Evolutionary conservation across 352 stramenopile species (phyloP).

Genomic region (Phytophthora pini): DNA sequence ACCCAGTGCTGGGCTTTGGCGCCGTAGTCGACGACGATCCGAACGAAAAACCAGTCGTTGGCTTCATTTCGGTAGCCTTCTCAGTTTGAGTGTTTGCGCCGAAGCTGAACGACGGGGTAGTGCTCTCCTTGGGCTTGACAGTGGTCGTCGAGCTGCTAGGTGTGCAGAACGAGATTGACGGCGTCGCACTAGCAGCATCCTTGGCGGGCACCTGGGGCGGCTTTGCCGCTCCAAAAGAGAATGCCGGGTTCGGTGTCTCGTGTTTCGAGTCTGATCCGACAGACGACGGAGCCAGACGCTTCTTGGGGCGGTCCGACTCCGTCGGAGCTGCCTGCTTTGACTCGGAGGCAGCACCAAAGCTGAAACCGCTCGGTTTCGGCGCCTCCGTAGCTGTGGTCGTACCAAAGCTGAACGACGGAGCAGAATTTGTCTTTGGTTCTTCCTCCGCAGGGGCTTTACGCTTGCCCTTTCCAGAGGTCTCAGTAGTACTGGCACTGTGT

Average conservation of each 20-base stretch:
- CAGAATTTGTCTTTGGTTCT: conserved; percentile 6
- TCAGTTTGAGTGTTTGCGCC: conserved; percentile 7
- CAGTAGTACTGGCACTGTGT: conserved; percentile 7
- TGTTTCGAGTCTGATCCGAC: conserved; percentile 30
- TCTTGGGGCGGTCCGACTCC: conserved; percentile 35
- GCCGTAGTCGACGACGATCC: conserved; percentile 34
- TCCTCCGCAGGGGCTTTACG: conserved; percentile 32
- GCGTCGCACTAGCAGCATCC: conserved; percentile 19
- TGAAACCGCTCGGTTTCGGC: conserved; percentile 29
- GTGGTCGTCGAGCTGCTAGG: conserved; percentile 16
- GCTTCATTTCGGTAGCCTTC: conserved; percentile 29
- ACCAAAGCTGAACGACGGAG: conserved; percentile 36
- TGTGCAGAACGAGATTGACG: conserved; percentile 33
- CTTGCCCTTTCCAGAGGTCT: conserved; percentile 27
- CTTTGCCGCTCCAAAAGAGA: conserved; percentile 34
- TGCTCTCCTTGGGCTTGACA: conserved; percentile 31
- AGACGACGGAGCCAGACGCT: conserved; percentile 34
- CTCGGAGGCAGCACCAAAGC: conserved; percentile 32
- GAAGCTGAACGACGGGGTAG: conserved; percentile 26
- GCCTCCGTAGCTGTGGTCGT: conserved; percentile 7
- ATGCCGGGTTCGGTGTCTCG: conserved; percentile 31
- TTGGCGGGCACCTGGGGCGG: conserved; percentile 26
- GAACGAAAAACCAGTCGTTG: conserved; percentile 50
- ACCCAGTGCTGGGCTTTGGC: conserved; percentile 32
- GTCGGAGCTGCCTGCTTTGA: conserved; percentile 15